A percentile compares a stretch with the other conserved stretches of the same genome.
Conservation (phyloP, 2,329 filamentous ascomycete genomes). For the Aspergillus viridinutans region DNA sequence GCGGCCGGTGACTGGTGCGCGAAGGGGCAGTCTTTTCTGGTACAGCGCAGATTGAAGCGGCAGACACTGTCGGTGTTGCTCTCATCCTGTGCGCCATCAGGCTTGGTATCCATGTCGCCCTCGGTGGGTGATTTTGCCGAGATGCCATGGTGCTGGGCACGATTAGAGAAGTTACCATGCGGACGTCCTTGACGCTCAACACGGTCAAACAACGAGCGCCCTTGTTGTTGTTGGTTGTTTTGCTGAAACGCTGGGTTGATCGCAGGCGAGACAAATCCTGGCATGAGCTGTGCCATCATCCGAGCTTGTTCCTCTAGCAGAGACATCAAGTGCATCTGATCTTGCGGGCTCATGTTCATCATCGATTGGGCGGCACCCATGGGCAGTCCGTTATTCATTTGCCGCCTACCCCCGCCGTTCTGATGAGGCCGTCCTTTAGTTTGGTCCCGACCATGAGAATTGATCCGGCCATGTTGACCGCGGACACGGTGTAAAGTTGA, state of each 20-base stretch:
- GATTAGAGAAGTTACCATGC: conserved; percentile 52
- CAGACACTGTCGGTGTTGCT: conserved; percentile 65
- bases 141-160: conserved; percentile 28
- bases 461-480: conserved; percentile 70
- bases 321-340: conserved; percentile 69
- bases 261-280: conserved; percentile 50
- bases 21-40: conserved; percentile 84
- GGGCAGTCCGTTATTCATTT: conserved; percentile 40
- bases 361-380: conserved; percentile 36
- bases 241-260: conserved; percentile 53
- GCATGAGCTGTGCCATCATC: conserved; percentile 73
- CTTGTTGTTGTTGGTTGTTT: conserved; percentile 37
- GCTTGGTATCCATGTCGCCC: conserved; percentile 39
- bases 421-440: conserved; percentile 62
- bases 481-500: conserved; percentile 76
- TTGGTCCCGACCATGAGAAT: conserved; percentile 66
- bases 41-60: conserved; percentile 85
- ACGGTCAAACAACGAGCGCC: conserved; percentile 70
- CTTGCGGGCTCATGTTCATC: conserved; percentile 58
- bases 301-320: conserved; percentile 82
- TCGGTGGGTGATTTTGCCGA: conserved; percentile 11
- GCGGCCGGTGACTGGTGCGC: conserved; percentile 93
- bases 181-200: conserved; percentile 54
- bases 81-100: conserved; percentile 48
- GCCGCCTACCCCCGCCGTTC: conserved; percentile 40